A percentile compares a stretch with the other conserved stretches of the same genome.
Evolutionary conservation across 1,139 yeast genomes (phyloP).

Genomic region (Candida neerlandica): DNA sequence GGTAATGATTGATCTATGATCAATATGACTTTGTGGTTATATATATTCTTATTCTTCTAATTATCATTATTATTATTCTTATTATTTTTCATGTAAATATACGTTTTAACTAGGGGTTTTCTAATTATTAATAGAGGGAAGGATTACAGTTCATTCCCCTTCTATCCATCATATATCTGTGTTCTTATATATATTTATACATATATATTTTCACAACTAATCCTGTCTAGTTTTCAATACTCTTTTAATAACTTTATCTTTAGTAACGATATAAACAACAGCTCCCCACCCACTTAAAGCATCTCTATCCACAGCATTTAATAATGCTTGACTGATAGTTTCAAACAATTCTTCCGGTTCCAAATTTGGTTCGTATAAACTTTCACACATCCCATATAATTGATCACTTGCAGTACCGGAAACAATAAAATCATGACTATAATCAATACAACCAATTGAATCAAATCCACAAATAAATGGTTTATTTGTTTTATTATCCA

Average conservation of each 20-base stretch:
- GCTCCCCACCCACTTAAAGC: conserved; percentile 99
- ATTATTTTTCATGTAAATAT: too few relatives aligned
- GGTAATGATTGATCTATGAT: not conserved
- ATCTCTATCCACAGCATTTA: conserved; percentile 97
- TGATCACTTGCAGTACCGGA: conserved; percentile 97
- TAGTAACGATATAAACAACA: conserved; percentile 86
- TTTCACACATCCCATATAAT: conserved; percentile 97
- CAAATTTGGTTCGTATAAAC: conserved; percentile 89
- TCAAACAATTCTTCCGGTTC: conserved; percentile 97
- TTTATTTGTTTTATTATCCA: conserved; percentile 74
- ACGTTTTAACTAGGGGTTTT: too few relatives aligned
- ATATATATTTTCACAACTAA: conserved; percentile 23
- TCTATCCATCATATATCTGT: not conserved
- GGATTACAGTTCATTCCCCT: not conserved
- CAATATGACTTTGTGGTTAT: too few relatives aligned
- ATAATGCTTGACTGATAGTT: conserved; percentile 89
- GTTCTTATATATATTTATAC: not conserved
- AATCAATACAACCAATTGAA: conserved; percentile 94
- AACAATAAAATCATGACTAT: conserved; percentile 94
- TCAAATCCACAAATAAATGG: conserved; percentile 97
- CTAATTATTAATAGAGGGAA: too few relatives aligned
- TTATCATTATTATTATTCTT: too few relatives aligned
- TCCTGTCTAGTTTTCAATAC: conserved; percentile 94
- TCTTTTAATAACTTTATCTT: conserved; percentile 87
- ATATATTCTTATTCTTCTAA: too few relatives aligned